Evolutionary conservation across 129 eudicot species (phyloP).

Genomic region (Centaurea solstitialis): DNA sequence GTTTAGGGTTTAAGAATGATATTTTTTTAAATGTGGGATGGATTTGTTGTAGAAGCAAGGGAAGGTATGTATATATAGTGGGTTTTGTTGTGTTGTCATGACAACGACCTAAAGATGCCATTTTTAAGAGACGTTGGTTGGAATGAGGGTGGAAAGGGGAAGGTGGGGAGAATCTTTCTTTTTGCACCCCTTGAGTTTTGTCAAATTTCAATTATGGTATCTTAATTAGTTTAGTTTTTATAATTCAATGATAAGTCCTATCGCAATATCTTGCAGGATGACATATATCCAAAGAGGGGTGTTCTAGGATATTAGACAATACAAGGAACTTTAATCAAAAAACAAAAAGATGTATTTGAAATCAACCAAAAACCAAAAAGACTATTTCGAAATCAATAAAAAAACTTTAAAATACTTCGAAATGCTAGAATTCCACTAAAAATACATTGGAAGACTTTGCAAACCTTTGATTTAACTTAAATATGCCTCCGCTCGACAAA

Average conservation of each 20-base stretch:
- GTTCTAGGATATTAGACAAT: too few relatives aligned
- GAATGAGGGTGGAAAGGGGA: not conserved
- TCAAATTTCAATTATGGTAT: not conserved
- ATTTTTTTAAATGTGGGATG: not conserved
- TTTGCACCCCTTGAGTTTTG: not conserved
- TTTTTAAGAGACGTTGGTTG: not conserved
- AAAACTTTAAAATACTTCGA: too few relatives aligned
- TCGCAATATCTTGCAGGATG: not conserved
- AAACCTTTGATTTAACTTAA: too few relatives aligned
- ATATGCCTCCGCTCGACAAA: too few relatives aligned
- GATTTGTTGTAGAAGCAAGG: conserved; percentile 1
- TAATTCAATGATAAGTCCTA: not conserved
- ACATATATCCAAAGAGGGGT: not conserved
- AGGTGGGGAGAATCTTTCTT: not conserved
- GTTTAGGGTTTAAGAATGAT: not conserved
- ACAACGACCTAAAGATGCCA: conserved; percentile 4
- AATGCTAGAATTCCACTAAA: too few relatives aligned
- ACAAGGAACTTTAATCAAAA: too few relatives aligned
- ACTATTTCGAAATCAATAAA: too few relatives aligned
- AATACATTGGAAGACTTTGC: too few relatives aligned
- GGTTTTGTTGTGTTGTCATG: not conserved
- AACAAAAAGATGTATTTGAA: too few relatives aligned
- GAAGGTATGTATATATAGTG: conserved; percentile 6
- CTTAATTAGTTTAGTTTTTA: not conserved
- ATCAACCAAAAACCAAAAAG: too few relatives aligned